Conservation (phyloP, 805 yeast species). For the Metschnikowia shivogae region DNA sequence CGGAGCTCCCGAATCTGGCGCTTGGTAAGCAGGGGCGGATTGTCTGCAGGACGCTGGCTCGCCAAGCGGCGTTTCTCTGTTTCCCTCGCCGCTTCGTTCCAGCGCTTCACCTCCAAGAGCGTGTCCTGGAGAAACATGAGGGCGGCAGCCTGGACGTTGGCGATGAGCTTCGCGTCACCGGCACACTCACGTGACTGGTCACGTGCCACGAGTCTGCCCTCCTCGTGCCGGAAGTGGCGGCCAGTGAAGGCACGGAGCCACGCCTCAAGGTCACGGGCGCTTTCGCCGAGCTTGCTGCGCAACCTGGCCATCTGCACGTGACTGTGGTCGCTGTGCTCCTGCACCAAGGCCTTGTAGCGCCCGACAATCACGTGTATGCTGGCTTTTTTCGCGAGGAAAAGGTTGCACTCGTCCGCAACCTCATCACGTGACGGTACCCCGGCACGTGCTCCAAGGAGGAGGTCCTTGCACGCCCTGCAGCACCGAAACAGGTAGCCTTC, state of each 20-base stretch:
- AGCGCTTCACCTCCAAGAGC: constrained; percentile 57
- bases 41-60: constrained; percentile 6
- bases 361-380: constrained; percentile 22
- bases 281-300: constrained; percentile 21
- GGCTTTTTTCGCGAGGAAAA: constrained; percentile 20
- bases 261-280: constrained; percentile 32
- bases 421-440: background rate
- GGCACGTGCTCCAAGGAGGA: constrained; percentile 43
- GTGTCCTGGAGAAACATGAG: constrained; percentile 62
- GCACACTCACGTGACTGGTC: constrained; percentile 1
- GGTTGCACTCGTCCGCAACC: constrained; percentile 17
- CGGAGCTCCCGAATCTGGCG: constrained; percentile 54
- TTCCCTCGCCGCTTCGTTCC: constrained; percentile 46
- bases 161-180: constrained; percentile 25
- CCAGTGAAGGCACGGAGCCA: constrained; percentile 22
- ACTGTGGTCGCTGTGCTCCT: constrained; percentile 12
- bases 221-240: constrained; percentile 6
- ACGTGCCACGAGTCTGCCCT: background rate
- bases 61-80: constrained; percentile 22
- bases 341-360: constrained; percentile 18
- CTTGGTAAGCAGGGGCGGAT: constrained; percentile 37
- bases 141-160: constrained; percentile 54
- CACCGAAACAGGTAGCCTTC: constrained; percentile 42
- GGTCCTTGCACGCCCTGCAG: constrained; percentile 66
- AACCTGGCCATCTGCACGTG: constrained; percentile 18